Percentiles rank a stretch among this genome's conserved stretches.
Evolutionary conservation across 192 early-diverging fungal genomes (phyloP).

Genomic region (Coemansia sp.): DNA sequence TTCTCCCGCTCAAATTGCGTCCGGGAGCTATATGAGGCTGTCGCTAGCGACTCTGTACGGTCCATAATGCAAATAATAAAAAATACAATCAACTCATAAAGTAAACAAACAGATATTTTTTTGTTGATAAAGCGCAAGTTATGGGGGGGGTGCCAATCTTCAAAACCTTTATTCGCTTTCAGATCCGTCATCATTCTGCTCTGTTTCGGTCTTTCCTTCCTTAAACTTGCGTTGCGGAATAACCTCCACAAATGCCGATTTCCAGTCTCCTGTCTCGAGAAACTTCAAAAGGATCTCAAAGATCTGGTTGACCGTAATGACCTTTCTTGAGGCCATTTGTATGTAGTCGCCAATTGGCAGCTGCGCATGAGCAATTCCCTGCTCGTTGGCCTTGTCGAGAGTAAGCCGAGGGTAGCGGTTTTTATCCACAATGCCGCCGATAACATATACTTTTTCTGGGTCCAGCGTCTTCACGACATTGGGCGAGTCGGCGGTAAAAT

Average conservation of each 20-base stretch:
- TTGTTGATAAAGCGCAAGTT: not conserved
- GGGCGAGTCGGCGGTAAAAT: constrained; percentile 86
- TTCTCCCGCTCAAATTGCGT: constrained; percentile 50
- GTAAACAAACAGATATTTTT: constrained; percentile 1
- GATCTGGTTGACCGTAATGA: constrained; percentile 95
- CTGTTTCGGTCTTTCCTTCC: constrained; percentile 14
- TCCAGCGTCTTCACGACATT: constrained; percentile 69
- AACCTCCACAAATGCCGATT: constrained; percentile 80
- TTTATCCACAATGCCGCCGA: constrained; percentile 95
- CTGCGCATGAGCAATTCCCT: constrained; percentile 70
- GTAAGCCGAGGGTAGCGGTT: constrained; percentile 84
- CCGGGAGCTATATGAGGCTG: constrained; percentile 13
- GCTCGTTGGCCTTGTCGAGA: constrained; percentile 70
- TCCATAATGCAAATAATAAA: constrained; percentile 29
- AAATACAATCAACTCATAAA: not conserved
- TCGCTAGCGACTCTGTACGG: constrained; percentile 17
- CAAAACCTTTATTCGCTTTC: no score
- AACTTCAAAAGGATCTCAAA: constrained; percentile 85
- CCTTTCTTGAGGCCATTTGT: constrained; percentile 72
- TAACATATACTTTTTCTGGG: constrained; percentile 74
- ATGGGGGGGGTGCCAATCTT: no score
- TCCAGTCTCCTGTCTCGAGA: constrained; percentile 79
- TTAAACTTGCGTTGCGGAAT: constrained; percentile 87
- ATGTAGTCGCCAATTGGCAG: constrained; percentile 88
- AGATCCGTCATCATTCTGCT: no score